These are phyloP conservation scores for Pisolithus albus DNA, from an alignment of 768 basidiomycete species.

Conservation along the genomic window DNA sequence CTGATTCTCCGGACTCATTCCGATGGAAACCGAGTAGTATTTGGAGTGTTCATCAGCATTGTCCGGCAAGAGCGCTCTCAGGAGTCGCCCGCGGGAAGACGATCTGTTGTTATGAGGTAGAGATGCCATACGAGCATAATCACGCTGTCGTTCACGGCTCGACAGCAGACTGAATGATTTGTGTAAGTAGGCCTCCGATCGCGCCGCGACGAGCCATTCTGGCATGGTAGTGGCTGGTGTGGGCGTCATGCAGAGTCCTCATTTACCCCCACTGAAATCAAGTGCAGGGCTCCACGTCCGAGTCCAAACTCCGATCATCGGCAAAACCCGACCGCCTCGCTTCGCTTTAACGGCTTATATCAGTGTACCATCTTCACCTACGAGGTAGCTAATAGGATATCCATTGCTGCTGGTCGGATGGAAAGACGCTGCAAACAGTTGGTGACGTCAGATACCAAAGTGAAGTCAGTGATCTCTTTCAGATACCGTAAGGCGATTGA, in stretches of 20 bases:
- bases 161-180: neutral
- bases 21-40: slow-evolving; percentile 55
- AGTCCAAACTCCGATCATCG: too few species aligned
- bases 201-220: neutral
- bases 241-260: neutral
- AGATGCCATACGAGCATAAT: slow-evolving; percentile 4
- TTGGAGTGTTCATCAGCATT: slow-evolving; percentile 17
- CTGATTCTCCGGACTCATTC: slow-evolving; percentile 37
- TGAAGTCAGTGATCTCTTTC: slow-evolving; percentile 35
- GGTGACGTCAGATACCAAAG: slow-evolving; percentile 18
- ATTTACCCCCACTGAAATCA: too few species aligned
- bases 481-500: slow-evolving; percentile 20
- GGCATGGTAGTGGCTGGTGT: neutral
- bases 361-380: too few species aligned
- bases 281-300: too few species aligned
- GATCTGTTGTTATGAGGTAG: slow-evolving; percentile 9
- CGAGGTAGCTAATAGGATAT: too few species aligned
- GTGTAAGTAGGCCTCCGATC: neutral
- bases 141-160: neutral
- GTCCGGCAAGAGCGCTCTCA: slow-evolving; percentile 1
- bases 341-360: too few species aligned
- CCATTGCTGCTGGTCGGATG: slow-evolving; percentile 12
- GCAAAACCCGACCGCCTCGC: too few species aligned
- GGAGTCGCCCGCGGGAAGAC: slow-evolving; percentile 2
- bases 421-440: slow-evolving; percentile 14